phyloP scores from a whole-genome alignment of 2,329 filamentous ascomycete genomes.

The Ilyonectria destructans region DNA sequence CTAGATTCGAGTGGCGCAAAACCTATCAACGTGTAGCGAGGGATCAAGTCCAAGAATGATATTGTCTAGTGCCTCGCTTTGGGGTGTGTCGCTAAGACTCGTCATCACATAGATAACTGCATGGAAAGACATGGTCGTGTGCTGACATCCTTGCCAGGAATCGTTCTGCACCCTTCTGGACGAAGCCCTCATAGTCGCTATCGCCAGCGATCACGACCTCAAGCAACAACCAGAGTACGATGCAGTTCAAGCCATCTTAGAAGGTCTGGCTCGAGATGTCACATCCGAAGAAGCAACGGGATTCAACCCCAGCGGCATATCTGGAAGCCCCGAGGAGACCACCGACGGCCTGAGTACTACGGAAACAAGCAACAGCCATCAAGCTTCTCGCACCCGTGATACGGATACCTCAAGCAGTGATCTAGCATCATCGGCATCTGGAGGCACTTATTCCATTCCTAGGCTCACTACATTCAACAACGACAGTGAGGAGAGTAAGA shows the following conservation, averaged over 20 bases:
- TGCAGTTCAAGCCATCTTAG: slow-evolving; percentile 72
- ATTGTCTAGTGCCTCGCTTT: neutral
- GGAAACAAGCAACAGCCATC: slow-evolving; percentile 49
- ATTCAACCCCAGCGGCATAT: slow-evolving; percentile 85
- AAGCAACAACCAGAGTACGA: slow-evolving; percentile 65
- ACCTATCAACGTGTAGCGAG: neutral
- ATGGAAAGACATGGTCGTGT: neutral
- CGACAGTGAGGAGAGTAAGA: slow-evolving; percentile 73
- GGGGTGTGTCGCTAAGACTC: neutral
- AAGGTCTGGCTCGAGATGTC: slow-evolving; percentile 77
- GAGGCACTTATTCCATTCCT: slow-evolving; percentile 45
- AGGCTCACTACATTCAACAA: slow-evolving; percentile 55
- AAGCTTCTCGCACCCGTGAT: slow-evolving; percentile 47
- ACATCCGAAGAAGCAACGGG: slow-evolving; percentile 78
- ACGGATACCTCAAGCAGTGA: slow-evolving; percentile 52
- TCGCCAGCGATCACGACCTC: slow-evolving; percentile 82
- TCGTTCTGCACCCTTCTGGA: slow-evolving; percentile 85
- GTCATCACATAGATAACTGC: neutral
- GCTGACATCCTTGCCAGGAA: slow-evolving; percentile 62
- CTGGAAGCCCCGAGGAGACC: slow-evolving; percentile 57
- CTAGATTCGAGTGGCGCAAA: neutral
- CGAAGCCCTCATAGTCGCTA: slow-evolving; percentile 82
- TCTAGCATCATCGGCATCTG: slow-evolving; percentile 40
- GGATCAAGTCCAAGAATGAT: neutral
- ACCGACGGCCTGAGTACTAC: slow-evolving; percentile 45